Evolutionary conservation across 2,329 filamentous ascomycete genomes (phyloP).

Genomic region (Diaporthe citriasiana): DNA sequence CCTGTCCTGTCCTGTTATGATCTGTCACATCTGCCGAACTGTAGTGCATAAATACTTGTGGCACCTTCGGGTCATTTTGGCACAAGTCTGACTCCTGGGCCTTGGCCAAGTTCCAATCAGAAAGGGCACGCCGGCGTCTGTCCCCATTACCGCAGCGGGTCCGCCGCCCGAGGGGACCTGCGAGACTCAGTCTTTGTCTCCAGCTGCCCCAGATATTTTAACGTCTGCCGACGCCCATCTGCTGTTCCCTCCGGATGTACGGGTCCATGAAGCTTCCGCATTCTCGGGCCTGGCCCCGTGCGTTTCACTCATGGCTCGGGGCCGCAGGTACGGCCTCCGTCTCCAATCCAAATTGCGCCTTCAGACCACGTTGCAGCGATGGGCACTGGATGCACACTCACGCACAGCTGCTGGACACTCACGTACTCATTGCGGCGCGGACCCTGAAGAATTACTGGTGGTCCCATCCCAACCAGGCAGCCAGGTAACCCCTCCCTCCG

Average conservation of each 20-base stretch:
- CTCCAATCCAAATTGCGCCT: not conserved
- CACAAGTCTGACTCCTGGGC: not conserved
- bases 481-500: slow-evolving; percentile 1
- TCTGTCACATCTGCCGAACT: not conserved
- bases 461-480: not conserved
- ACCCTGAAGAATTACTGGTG: not conserved
- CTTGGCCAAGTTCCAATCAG: slow-evolving; percentile 7
- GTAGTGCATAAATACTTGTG: not conserved
- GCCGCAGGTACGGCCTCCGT: not conserved
- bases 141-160: slow-evolving; percentile 7
- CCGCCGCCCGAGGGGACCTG: slow-evolving; percentile 5
- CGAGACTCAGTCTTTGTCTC: slow-evolving; percentile 14
- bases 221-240: slow-evolving; percentile 11
- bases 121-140: not conserved
- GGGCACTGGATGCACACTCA: not conserved
- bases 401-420: not conserved
- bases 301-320: not conserved
- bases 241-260: slow-evolving; percentile 15
- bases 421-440: not conserved
- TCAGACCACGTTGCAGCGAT: not conserved
- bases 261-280: slow-evolving; percentile 17
- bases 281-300: slow-evolving; percentile 24
- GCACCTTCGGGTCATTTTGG: slow-evolving; percentile 1
- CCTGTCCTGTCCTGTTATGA: not conserved
- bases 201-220: slow-evolving; percentile 13